These are phyloP conservation scores for Moesziomyces antarcticus DNA, from an alignment of 1,284 basidiomycete genomes.

Conservation along the genomic window DNA sequence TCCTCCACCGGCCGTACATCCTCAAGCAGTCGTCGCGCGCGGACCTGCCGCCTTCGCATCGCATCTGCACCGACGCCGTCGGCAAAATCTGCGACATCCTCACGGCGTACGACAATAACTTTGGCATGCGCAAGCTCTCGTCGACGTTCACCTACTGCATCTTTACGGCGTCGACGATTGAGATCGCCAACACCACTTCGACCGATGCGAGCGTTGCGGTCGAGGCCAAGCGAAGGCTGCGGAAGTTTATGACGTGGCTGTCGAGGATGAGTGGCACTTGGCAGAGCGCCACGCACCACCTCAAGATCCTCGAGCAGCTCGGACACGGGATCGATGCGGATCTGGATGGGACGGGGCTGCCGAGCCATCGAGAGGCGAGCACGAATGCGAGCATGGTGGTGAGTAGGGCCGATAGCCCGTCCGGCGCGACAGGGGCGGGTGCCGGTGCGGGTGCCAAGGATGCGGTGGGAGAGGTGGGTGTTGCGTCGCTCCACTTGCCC, in stretches of 20 bases:
- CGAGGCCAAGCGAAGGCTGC: slow-evolving; percentile 50
- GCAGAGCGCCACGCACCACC: slow-evolving; percentile 44
- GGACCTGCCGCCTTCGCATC: slow-evolving; percentile 45
- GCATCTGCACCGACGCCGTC: slow-evolving; percentile 53
- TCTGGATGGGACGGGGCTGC: slow-evolving; percentile 44
- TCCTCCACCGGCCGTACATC: slow-evolving; percentile 55
- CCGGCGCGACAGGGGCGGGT: neutral
- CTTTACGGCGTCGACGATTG: slow-evolving; percentile 57
- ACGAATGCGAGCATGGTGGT: slow-evolving; percentile 4
- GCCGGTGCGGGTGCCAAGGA: slow-evolving; percentile 8
- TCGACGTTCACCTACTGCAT: slow-evolving; percentile 54
- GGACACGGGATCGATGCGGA: slow-evolving; percentile 49
- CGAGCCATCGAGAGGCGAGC: slow-evolving; percentile 23
- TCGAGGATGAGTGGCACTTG: slow-evolving; percentile 45
- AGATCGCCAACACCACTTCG: slow-evolving; percentile 58
- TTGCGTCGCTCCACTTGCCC: slow-evolving; percentile 8
- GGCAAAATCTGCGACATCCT: slow-evolving; percentile 47
- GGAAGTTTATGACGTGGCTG: slow-evolving; percentile 50
- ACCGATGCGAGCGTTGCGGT: slow-evolving; percentile 27
- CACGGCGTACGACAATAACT: slow-evolving; percentile 47
- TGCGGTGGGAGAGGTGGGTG: slow-evolving; percentile 2
- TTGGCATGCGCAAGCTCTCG: slow-evolving; percentile 48
- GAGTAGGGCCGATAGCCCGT: slow-evolving; percentile 27
- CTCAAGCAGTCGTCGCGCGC: slow-evolving; percentile 46
- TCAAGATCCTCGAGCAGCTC: slow-evolving; percentile 50